These are phyloP conservation scores for Pseudonectria buxi DNA, from an alignment of 2,329 filamentous ascomycete species.

Conservation along the genomic window DNA sequence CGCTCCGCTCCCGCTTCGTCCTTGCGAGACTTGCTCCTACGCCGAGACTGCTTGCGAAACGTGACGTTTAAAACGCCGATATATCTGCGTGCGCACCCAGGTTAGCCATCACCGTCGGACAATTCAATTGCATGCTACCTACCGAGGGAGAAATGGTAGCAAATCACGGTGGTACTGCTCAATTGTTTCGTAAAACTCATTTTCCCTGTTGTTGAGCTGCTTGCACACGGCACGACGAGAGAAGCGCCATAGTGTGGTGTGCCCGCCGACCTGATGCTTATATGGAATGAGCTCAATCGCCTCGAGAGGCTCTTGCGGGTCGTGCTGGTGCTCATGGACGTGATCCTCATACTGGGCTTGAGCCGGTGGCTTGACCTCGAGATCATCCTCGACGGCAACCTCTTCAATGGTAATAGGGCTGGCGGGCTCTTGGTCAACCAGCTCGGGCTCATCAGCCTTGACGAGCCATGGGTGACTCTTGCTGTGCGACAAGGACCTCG, in stretches of 20 bases:
- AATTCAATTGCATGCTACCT: too few species aligned
- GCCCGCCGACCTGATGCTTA: conserved; percentile 93
- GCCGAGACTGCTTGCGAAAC: conserved; percentile 76
- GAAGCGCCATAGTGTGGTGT: conserved; percentile 94
- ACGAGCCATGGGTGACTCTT: conserved; percentile 48
- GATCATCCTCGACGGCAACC: conserved; percentile 36
- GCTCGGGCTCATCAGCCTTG: conserved; percentile 47
- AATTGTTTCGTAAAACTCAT: conserved; percentile 96
- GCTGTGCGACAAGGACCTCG: conserved; percentile 34
- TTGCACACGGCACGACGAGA: conserved; percentile 95
- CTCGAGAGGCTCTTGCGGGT: conserved; percentile 60
- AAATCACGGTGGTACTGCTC: conserved; percentile 86
- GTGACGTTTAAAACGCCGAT: conserved; percentile 96
- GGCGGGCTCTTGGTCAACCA: too few species aligned
- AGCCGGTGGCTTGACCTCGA: conserved; percentile 33
- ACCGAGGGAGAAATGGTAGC: conserved; percentile 84
- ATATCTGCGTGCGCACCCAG: too few species aligned
- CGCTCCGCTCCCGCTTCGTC: conserved; percentile 37
- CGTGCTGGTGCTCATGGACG: conserved; percentile 45
- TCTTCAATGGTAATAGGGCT: conserved; percentile 23
- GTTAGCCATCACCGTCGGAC: too few species aligned
- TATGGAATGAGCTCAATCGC: conserved; percentile 96
- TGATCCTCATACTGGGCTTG: conserved; percentile 40
- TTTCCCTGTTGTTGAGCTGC: conserved; percentile 94
- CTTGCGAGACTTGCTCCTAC: conserved; percentile 48